Conservation (phyloP, 169 alveolate species). For the Eimeria sp. region DNA sequence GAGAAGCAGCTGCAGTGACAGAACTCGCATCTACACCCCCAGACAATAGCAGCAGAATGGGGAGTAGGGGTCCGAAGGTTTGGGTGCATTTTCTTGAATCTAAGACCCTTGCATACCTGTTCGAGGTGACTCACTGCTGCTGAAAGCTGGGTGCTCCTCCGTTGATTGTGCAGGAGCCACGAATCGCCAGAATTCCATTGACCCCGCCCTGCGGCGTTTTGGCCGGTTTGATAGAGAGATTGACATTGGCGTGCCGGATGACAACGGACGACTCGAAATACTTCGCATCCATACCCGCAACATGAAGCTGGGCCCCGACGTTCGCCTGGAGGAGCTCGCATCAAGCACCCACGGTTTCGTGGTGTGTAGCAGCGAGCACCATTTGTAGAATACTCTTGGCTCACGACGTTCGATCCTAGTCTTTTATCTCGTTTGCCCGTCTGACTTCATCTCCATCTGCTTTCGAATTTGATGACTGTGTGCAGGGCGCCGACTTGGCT, state of each 20-base stretch:
- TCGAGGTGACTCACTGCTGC: constrained; percentile 98
- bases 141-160: constrained; percentile 89
- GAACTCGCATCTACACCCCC: not conserved
- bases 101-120: not conserved
- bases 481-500: constrained; percentile 97
- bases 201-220: constrained; percentile 99
- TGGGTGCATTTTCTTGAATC: constrained; percentile 99
- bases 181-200: constrained; percentile 99
- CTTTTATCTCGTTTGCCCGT: not conserved
- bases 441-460: not conserved
- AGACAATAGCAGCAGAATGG: not conserved
- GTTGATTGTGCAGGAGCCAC: constrained; percentile 91
- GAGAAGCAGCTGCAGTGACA: not conserved
- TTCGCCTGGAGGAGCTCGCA: constrained; percentile 98
- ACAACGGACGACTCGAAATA: constrained; percentile 99
- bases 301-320: constrained; percentile 99
- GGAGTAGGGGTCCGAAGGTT: constrained; percentile 33
- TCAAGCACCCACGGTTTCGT: constrained; percentile 99
- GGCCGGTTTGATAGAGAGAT: constrained; percentile 99
- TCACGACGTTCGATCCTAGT: not conserved
- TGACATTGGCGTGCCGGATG: constrained; percentile 99
- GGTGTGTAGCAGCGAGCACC: constrained; percentile 78
- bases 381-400: not conserved
- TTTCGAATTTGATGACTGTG: not conserved
- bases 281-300: constrained; percentile 99